phyloP scores from a whole-genome alignment of 805 yeast genomes.

The Metschnikowia santaceciliae region DNA sequence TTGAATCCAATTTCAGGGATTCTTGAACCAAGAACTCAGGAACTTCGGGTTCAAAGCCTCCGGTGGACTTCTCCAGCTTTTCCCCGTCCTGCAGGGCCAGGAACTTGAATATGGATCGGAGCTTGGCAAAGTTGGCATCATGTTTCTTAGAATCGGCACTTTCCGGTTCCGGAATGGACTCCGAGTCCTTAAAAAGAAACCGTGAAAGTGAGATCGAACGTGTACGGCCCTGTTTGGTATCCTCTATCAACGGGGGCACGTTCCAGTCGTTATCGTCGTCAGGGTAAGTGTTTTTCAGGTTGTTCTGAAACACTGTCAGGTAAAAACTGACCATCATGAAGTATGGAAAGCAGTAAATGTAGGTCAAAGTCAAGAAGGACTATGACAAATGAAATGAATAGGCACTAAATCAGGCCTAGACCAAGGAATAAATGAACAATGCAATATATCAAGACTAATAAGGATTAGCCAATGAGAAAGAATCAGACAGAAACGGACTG shows the following conservation, averaged over 20 bases:
- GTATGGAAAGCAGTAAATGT: no score
- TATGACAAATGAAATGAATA: not conserved
- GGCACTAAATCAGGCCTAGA: no score
- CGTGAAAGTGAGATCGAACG: conserved; percentile 27
- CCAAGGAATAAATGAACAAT: no score
- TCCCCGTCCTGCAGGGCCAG: conserved; percentile 14
- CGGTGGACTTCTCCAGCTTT: not conserved
- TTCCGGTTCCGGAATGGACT: conserved; percentile 2
- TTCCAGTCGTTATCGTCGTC: conserved; percentile 18
- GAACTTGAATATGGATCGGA: conserved; percentile 11
- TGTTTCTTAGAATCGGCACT: not conserved
- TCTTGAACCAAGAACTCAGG: no score
- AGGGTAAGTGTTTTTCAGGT: conserved; percentile 7
- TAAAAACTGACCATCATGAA: conserved; percentile 19
- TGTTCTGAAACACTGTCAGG: conserved; percentile 15
- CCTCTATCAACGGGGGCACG: conserved; percentile 13
- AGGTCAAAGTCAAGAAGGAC: no score
- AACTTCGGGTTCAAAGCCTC: not conserved
- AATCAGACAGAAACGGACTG: no score
- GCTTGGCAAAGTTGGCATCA: conserved; percentile 6
- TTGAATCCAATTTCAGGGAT: not conserved
- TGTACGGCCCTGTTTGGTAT: conserved; percentile 4
- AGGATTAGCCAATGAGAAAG: no score
- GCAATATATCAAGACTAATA: no score
- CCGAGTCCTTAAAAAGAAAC: conserved; percentile 25